Conservation (phyloP, 306 rosid genomes). For the Rosa persica region DNA sequence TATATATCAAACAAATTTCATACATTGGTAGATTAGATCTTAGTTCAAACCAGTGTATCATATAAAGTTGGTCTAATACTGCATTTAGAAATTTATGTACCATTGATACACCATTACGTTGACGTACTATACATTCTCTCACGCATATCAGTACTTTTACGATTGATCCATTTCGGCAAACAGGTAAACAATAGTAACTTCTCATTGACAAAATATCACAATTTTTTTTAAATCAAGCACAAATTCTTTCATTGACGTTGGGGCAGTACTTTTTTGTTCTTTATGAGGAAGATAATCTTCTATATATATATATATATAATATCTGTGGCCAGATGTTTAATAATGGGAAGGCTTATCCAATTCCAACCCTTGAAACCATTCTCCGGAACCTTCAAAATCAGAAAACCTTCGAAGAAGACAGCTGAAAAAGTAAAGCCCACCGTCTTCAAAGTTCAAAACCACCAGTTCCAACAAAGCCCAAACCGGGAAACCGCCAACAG, state of each 20-base stretch:
- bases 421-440: conserved; percentile 2
- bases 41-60: no score
- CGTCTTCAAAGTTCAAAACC: conserved; percentile 22
- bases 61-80: no score
- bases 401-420: neutral
- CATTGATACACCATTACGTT: no score
- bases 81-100: no score
- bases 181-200: neutral
- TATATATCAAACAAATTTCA: no score
- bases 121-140: neutral
- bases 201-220: neutral
- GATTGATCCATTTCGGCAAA: neutral
- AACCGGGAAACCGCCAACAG: conserved; percentile 50
- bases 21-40: no score
- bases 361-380: neutral
- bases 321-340: neutral
- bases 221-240: neutral
- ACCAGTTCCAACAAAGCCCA: conserved; percentile 20
- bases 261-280: neutral
- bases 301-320: neutral
- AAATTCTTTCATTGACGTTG: neutral
- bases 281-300: neutral
- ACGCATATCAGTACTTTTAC: neutral
- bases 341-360: neutral
- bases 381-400: neutral